Conservation (phyloP, 164 flowering plant genomes). For the Aristolochia californica region DNA sequence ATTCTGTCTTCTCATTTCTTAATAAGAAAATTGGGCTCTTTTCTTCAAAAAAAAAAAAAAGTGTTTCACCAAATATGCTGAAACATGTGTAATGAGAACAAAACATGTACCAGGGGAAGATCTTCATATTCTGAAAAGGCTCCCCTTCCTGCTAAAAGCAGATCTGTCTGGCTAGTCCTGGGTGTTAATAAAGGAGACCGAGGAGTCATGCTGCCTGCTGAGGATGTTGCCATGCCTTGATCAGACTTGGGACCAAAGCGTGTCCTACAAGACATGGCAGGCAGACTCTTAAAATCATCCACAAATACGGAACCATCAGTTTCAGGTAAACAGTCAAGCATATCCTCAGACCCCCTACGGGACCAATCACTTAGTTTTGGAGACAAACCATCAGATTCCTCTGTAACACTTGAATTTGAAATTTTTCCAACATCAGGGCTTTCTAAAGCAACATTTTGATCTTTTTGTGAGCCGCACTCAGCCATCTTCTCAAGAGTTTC, state of each 20-base stretch:
- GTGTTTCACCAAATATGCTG: neutral
- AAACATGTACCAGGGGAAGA: constrained; percentile 60
- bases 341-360: constrained; percentile 91
- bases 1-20: no score
- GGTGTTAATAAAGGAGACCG: constrained; percentile 91
- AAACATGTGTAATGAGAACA: neutral
- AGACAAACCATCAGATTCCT: constrained; percentile 77
- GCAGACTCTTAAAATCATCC: constrained; percentile 84
- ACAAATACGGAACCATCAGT: constrained; percentile 50
- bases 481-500: constrained; percentile 89
- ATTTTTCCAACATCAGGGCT: constrained; percentile 85
- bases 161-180: constrained; percentile 67
- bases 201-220: constrained; percentile 99
- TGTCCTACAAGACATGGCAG: constrained; percentile 82
- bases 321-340: constrained; percentile 89
- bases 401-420: constrained; percentile 85
- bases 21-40: no score
- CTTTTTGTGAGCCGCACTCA: constrained; percentile 68
- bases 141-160: constrained; percentile 75
- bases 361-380: constrained; percentile 96
- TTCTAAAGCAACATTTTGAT: constrained; percentile 39
- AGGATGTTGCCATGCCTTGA: constrained; percentile 97
- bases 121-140: constrained; percentile 79
- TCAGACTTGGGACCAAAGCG: constrained; percentile 98
- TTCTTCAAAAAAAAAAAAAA: no score